A percentile compares a stretch with the other conserved stretches of the same genome.
Evolutionary conservation across 371 early-diverging fungal genomes (phyloP).

Genomic region (Rhizopus stolonifer): DNA sequence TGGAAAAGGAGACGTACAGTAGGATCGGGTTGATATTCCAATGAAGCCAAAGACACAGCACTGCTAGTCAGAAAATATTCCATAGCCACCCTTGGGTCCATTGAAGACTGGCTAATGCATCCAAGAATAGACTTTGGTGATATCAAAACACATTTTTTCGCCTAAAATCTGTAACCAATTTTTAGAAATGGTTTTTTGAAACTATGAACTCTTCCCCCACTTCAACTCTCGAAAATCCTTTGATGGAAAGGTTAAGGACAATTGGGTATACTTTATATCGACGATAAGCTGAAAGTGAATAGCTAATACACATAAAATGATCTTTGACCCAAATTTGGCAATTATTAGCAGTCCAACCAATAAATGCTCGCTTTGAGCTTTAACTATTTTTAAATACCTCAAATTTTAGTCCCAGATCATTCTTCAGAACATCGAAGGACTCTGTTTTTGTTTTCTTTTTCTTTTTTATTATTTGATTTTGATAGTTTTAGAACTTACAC

Average conservation of each 20-base stretch:
- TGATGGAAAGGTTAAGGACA: conserved; percentile 7
- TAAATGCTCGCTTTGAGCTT: too few relatives aligned
- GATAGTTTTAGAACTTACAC: too few relatives aligned
- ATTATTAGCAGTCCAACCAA: too few relatives aligned
- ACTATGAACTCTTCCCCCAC: conserved; percentile 11
- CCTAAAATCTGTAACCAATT: conserved; percentile 12
- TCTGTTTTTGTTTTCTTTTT: too few relatives aligned
- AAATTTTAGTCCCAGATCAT: too few relatives aligned
- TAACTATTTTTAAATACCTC: too few relatives aligned
- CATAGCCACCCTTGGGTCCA: conserved; percentile 6
- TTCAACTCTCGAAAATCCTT: conserved; percentile 13
- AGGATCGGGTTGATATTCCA: conserved; percentile 8
- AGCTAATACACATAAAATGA: conserved; percentile 2
- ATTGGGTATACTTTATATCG: conserved; percentile 14
- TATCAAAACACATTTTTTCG: conserved; percentile 8
- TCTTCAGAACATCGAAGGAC: too few relatives aligned
- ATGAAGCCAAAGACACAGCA: conserved; percentile 8
- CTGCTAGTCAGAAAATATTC: conserved; percentile 2
- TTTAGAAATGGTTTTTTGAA: conserved; percentile 7
- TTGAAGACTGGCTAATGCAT: not conserved
- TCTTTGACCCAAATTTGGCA: conserved; percentile 1
- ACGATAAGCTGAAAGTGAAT: conserved; percentile 6
- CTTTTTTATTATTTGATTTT: too few relatives aligned
- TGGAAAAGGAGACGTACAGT: conserved; percentile 10
- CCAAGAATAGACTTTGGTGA: conserved; percentile 5